Conservation (phyloP, 345 rosid genomes). For the Populus simonii region DNA sequence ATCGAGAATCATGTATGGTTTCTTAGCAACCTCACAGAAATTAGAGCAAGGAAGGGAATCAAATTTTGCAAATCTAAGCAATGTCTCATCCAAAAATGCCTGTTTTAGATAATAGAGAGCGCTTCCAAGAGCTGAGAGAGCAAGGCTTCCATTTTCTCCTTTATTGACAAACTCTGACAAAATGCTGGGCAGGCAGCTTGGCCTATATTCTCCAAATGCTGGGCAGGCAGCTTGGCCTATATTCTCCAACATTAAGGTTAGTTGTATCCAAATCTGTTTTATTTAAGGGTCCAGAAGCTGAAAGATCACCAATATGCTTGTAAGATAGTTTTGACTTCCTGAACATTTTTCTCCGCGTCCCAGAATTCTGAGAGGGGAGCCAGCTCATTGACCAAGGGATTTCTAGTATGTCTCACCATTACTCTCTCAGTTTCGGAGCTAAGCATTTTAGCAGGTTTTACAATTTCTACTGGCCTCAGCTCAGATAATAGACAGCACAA, state of each 20-base stretch:
- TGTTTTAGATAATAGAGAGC: constrained; percentile 82
- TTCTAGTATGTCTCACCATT: constrained; percentile 76
- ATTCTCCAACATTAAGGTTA: constrained; percentile 25
- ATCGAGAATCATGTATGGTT: constrained; percentile 87
- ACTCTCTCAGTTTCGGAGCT: constrained; percentile 76
- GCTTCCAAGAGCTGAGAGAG: constrained; percentile 96
- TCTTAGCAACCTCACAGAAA: constrained; percentile 50
- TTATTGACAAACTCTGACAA: constrained; percentile 52
- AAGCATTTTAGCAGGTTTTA: constrained; percentile 69
- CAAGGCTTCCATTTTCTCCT: constrained; percentile 54
- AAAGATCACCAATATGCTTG: constrained; percentile 38
- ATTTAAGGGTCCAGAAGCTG: constrained; percentile 33
- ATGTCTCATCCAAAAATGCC: constrained; percentile 80
- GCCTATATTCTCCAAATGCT: constrained; percentile 26
- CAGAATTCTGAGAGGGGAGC: constrained; percentile 75
- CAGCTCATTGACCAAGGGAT: constrained; percentile 79
- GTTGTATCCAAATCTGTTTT: constrained; percentile 28
- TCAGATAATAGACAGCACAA: constrained; percentile 77
- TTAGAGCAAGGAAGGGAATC: constrained; percentile 72
- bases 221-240: constrained; percentile 45
- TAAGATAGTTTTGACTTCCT: constrained; percentile 53
- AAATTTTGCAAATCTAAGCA: constrained; percentile 88
- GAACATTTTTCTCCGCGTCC: constrained; percentile 77
- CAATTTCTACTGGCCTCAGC: constrained; percentile 89
- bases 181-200: constrained; percentile 49